Evolutionary conservation across 805 yeast genomes (phyloP).

Genomic region (Blastobotrys americana): DNA sequence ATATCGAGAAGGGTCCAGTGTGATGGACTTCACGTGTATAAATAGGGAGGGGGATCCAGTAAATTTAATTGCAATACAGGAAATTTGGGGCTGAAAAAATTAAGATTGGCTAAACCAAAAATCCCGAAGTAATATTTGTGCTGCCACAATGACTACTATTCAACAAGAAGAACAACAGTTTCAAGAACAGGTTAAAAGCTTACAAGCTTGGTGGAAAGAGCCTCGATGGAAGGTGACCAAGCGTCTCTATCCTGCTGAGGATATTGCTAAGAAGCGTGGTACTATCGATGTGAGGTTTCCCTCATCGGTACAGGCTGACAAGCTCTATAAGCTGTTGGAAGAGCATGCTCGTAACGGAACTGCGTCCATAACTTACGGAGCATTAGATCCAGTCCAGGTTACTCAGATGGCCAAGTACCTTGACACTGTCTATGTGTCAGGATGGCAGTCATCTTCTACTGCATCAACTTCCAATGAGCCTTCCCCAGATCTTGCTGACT

Average conservation of each 20-base stretch:
- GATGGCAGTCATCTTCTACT: slow-evolving; percentile 98
- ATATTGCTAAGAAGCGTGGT: slow-evolving; percentile 85
- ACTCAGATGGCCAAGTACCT: slow-evolving; percentile 95
- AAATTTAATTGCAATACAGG: no score
- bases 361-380: slow-evolving; percentile 87
- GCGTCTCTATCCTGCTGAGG: slow-evolving; percentile 82
- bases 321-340: slow-evolving; percentile 60
- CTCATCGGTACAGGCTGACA: slow-evolving; percentile 72
- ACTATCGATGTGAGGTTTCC: slow-evolving; percentile 67
- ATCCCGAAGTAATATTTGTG: neutral
- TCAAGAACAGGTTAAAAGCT: slow-evolving; percentile 62
- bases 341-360: slow-evolving; percentile 68
- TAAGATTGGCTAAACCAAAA: neutral
- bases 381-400: slow-evolving; percentile 91
- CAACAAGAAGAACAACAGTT: slow-evolving; percentile 49
- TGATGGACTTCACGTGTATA: neutral
- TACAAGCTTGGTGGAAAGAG: slow-evolving; percentile 85
- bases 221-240: slow-evolving; percentile 88
- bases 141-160: slow-evolving; percentile 4
- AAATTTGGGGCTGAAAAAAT: no score
- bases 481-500: slow-evolving; percentile 96
- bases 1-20: neutral
- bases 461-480: slow-evolving; percentile 98
- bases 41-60: neutral
- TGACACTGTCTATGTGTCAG: slow-evolving; percentile 88